Percentiles rank a stretch among this genome's conserved stretches.
phyloP scores from a whole-genome alignment of 306 rosid genomes.

The Rosa multiflora region DNA sequence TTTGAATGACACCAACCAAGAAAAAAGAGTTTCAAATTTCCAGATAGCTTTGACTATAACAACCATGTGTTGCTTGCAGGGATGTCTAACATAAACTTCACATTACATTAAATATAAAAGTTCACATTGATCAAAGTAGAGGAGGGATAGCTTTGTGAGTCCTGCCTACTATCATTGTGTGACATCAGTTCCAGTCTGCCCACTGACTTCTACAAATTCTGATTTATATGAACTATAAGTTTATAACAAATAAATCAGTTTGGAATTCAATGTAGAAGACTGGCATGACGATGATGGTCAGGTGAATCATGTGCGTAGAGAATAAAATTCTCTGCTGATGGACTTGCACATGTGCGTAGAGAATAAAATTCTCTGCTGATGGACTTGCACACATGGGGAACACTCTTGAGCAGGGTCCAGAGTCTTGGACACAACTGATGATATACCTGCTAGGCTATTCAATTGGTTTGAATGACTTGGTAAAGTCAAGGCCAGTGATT shows the following conservation, averaged over 20 bases:
- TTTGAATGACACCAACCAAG: neutral
- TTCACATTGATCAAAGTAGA: neutral
- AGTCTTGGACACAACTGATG: neutral
- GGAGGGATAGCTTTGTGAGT: neutral
- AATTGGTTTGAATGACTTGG: neutral
- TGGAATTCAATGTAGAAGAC: too few relatives aligned
- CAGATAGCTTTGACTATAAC: neutral
- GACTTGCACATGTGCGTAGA: neutral
- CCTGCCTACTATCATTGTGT: neutral
- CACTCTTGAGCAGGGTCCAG: neutral
- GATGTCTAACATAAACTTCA: neutral
- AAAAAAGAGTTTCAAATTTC: neutral
- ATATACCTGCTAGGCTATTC: neutral
- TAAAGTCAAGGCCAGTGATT: neutral
- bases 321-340: neutral
- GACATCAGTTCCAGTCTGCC: neutral
- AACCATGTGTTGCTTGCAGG: neutral
- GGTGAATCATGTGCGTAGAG: neutral
- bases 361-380: neutral
- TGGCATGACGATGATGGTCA: neutral
- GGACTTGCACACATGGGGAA: neutral
- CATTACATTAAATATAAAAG: neutral
- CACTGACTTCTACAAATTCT: neutral
- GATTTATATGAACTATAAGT: neutral
- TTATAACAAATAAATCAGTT: too few relatives aligned